Evolutionary conservation across 495 filamentous ascomycete genomes (phyloP), one percentile per base, ranked within the genome.

Genomic region (Tuber magnatum): DNA sequence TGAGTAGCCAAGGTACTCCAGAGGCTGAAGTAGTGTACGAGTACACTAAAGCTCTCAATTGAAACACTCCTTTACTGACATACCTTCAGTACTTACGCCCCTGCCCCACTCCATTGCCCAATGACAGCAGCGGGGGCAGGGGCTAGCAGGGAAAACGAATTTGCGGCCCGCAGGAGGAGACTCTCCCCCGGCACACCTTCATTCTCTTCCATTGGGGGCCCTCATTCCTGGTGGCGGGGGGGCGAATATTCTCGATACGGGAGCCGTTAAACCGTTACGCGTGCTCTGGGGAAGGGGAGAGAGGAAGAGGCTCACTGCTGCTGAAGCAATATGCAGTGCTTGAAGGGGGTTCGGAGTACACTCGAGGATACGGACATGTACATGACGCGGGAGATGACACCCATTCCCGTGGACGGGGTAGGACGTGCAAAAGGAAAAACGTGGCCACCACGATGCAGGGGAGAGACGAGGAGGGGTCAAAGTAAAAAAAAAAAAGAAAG

Each of bases 401-500:
- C 56, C 56, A 65, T 35, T 65, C 56, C 56, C 56, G 56, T 35
- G 56, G 56, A 16, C 51, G n/a, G 28, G 51, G 51, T 61, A 16
- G 56, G 56, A 65, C 56, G 28, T 9, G 56, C 56, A 65, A 65
- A 65, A 65, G 28, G 32, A 65, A 65, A 65, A 65, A 65, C 56
- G 56, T 65, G 56, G 56, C 56, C 28, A 18, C 56, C 56, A 65
- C 56, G 14, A 65, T 65, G 56, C 56, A 65, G 56, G 56, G 16
- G 32, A 35, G 56, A 65, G 56, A 61, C n/a, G 51, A 35, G 28
- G 56, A 65, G 28, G 56, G 56, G 16, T 1, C 10, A 44, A 12
- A 44, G 14, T 12, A 44, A 44, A 44, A 44, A 12, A 12, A 12
- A 44, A 6, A 12, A 65, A 35, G 12, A 32, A 56, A 7, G 24